Evolutionary conservation across 208 protist species (phyloP).

Genomic region (Leishmania mexicana): DNA sequence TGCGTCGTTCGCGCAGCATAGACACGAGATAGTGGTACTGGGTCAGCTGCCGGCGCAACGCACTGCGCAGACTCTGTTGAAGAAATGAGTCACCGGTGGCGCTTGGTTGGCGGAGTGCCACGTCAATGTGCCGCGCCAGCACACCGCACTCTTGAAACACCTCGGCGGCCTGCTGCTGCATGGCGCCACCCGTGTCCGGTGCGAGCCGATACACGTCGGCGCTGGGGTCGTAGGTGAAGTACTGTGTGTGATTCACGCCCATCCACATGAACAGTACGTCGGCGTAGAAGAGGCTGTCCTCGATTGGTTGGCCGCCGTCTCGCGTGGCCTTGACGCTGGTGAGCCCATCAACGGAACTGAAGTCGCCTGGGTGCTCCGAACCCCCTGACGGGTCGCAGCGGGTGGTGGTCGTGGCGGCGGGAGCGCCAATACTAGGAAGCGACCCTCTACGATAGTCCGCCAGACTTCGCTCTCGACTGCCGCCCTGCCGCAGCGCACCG

Average conservation of each 20-base stretch:
- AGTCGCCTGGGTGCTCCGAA: not conserved
- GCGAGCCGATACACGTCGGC: conserved; percentile 34
- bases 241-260: conserved; percentile 51
- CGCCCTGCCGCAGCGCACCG: conserved; percentile 5
- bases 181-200: conserved; percentile 20
- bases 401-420: not conserved
- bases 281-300: conserved; percentile 42
- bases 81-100: conserved; percentile 49
- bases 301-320: conserved; percentile 22
- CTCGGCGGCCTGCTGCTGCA: conserved; percentile 39
- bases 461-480: conserved; percentile 5
- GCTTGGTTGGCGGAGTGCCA: conserved; percentile 33
- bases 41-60: conserved; percentile 54
- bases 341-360: not conserved
- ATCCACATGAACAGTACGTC: conserved; percentile 77
- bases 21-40: conserved; percentile 70
- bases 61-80: conserved; percentile 61
- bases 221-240: conserved; percentile 36
- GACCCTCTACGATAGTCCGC: conserved; percentile 7
- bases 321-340: not conserved
- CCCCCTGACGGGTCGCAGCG: not conserved
- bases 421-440: conserved; percentile 8
- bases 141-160: conserved; percentile 48
- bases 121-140: conserved; percentile 47
- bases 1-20: conserved; percentile 45